phyloP scores from a whole-genome alignment of 768 basidiomycete species.

The Hemileccinum impolitum region DNA sequence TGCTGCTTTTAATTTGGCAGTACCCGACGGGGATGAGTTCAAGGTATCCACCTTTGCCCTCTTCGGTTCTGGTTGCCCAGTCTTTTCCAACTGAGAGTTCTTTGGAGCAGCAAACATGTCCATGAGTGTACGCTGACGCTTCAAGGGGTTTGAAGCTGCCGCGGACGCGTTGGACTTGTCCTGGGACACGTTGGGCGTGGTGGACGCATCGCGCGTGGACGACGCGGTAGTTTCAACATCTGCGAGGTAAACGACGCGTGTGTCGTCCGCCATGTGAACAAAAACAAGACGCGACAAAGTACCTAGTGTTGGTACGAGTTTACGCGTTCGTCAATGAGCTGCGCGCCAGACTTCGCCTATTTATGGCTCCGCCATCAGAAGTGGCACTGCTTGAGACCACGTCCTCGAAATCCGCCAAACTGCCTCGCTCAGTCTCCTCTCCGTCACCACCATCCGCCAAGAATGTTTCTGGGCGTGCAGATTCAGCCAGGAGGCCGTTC shows the following conservation, averaged over 20 bases:
- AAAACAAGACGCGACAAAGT: constrained; percentile 9
- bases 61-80: constrained; percentile 39
- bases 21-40: constrained; percentile 17
- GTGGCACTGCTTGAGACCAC: constrained; percentile 9
- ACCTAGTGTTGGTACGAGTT: too few species aligned
- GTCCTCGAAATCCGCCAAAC: constrained; percentile 40
- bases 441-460: constrained; percentile 67
- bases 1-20: constrained; percentile 6
- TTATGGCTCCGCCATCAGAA: constrained; percentile 9
- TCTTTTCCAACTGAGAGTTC: constrained; percentile 20
- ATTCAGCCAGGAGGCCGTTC: constrained; percentile 39
- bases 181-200: constrained; percentile 25
- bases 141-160: constrained; percentile 26
- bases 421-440: constrained; percentile 78
- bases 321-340: too few species aligned
- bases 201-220: constrained; percentile 9
- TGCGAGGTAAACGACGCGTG: constrained; percentile 41
- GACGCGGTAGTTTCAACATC: constrained; percentile 36
- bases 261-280: constrained; percentile 23
- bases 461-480: constrained; percentile 49
- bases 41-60: constrained; percentile 41
- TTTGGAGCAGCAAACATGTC: constrained; percentile 55
- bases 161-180: constrained; percentile 14
- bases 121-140: constrained; percentile 61
- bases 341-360: constrained; percentile 8